Base-by-base conservation (phyloP, 257 asterid genomes). In the Verbena officinalis region DNA sequence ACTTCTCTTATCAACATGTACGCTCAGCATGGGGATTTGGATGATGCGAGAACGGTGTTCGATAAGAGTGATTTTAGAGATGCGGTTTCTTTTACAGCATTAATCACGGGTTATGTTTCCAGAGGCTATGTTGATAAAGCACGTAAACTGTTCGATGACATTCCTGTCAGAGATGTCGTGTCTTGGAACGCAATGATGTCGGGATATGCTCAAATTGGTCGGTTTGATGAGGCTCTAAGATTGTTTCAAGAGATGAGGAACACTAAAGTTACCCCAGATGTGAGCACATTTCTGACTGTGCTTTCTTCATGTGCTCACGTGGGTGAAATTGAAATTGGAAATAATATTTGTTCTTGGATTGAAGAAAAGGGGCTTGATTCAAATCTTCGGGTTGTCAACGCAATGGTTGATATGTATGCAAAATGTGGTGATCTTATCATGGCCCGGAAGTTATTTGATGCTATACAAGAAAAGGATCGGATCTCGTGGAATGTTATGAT, bases 401-500 rank as follows among this genome's bases (percentile, higher is more conserved):
- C 83, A 14, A 34, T 77, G 81, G 59, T 80, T 51, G 86, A 80
- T 71, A 77, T 80, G 86, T 80, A 80, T 27, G 86, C 86, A 16
- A 80, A 80, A 62, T 74, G 86, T 40, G 83, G 86, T 3, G 70
- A 80, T 64, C 77, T 63, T 33, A n/a, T 38, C 30, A 44, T 0
- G 50, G 86, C 86, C 0, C 64, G 77, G 16, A 55, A 22, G 8
- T 40, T 77, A 36, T 80, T 80, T 19, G 76, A 77, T 49, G 60
- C 46, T 23, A 48, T 74, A 24, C 74, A 4, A 49, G 85, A 73
- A 30, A 80, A 57, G 59, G 78, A 80, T 67, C 61, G 64, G 0
- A 39, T 80, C 65, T 80, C 85, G 5, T 80, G 85, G 85, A 80
- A 80, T 52, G 83, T 77, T 49, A 80, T 80, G 83, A 77, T 80